These are phyloP conservation scores for Yamadazyma jaroonii DNA, from an alignment of 1,139 yeast genomes.

Conservation along the genomic window DNA sequence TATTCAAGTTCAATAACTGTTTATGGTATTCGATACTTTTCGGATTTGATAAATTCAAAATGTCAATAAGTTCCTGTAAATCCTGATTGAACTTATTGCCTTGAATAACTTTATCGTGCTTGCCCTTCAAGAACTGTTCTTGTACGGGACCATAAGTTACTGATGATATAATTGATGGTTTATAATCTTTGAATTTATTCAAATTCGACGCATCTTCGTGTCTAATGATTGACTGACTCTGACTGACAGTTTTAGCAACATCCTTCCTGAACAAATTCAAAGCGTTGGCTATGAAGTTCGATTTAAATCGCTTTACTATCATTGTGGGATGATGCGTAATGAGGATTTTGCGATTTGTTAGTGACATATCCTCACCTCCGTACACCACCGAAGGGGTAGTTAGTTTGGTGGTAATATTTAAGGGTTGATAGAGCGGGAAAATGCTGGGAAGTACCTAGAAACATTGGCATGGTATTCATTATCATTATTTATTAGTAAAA, in stretches of 20 bases:
- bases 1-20: constrained; percentile 12
- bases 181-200: constrained; percentile 19
- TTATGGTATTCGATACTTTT: constrained; percentile 14
- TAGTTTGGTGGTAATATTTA: background rate
- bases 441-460: background rate
- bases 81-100: constrained; percentile 1
- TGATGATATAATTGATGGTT: constrained; percentile 36
- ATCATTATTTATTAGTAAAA: constrained; percentile 10
- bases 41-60: constrained; percentile 19
- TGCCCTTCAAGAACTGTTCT: constrained; percentile 20
- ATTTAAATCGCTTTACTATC: constrained; percentile 7
- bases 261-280: constrained; percentile 31
- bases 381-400: background rate
- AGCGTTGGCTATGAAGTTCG: constrained; percentile 32
- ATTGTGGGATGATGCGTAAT: constrained; percentile 2
- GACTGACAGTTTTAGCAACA: background rate
- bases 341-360: background rate
- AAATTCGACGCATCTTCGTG: background rate
- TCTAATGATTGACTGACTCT: background rate
- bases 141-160: constrained; percentile 31
- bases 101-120: background rate
- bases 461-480: background rate
- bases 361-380: background rate
- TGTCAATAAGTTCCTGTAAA: constrained; percentile 15
- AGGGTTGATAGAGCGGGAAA: background rate